Percentiles rank a stretch among this genome's conserved stretches.
Evolutionary conservation across 805 yeast genomes (phyloP).

Genomic region (Nakazawaea ambrosiae): DNA sequence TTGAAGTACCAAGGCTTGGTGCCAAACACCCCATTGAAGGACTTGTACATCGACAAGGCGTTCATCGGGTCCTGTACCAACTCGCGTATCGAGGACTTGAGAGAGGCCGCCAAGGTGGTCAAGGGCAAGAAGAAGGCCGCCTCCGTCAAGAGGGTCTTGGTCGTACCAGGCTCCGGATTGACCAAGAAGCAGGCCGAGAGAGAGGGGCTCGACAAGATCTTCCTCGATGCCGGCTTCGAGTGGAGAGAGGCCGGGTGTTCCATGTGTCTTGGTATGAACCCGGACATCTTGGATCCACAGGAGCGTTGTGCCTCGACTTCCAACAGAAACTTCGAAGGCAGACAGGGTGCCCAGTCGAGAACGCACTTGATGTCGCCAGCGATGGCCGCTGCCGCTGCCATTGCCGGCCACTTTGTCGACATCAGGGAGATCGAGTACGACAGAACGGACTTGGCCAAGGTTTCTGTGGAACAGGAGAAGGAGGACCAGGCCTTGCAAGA

Average conservation of each 20-base stretch:
- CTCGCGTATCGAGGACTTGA: conserved; percentile 93
- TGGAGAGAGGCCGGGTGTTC: conserved; percentile 99
- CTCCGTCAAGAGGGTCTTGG: conserved; percentile 73
- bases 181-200: conserved; percentile 89
- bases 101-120: conserved; percentile 92
- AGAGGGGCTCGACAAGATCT: conserved; percentile 91
- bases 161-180: conserved; percentile 97
- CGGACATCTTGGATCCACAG: conserved; percentile 89
- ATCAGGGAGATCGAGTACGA: conserved; percentile 74
- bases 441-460: conserved; percentile 50
- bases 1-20: conserved; percentile 85
- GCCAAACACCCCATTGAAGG: conserved; percentile 72
- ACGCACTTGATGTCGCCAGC: conserved; percentile 98
- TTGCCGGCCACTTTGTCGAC: conserved; percentile 84
- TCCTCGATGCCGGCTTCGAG: conserved; percentile 87
- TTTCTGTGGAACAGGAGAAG: conserved; percentile 36
- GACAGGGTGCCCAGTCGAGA: conserved; percentile 95
- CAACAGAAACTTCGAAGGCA: conserved; percentile 97
- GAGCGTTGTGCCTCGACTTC: conserved; percentile 99
- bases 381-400: conserved; percentile 99
- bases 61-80: conserved; percentile 98
- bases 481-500: conserved; percentile 56
- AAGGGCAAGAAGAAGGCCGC: conserved; percentile 84
- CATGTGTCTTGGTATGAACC: conserved; percentile 99
- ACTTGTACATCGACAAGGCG: conserved; percentile 82